Evolutionary conservation across 2,329 filamentous ascomycete species (phyloP).

Genomic region (Alternaria rosae): DNA sequence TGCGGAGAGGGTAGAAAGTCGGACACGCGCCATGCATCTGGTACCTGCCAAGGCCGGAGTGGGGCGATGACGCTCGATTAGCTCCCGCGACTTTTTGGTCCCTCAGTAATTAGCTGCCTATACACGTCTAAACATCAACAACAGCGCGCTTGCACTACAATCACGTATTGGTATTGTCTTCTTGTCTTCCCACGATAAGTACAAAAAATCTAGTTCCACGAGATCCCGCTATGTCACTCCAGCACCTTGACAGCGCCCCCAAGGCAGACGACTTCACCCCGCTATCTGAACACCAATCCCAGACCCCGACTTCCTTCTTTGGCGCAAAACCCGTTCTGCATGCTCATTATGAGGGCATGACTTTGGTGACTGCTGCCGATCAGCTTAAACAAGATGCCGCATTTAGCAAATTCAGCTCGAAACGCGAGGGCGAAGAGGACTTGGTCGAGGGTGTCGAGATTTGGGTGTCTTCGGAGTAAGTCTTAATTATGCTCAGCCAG

Average conservation of each 20-base stretch:
- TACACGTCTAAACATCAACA: background rate
- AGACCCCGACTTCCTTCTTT: constrained; percentile 76
- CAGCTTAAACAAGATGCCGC: constrained; percentile 61
- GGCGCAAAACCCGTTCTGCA: constrained; percentile 75
- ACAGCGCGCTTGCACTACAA: background rate
- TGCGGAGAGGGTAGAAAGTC: background rate
- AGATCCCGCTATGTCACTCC: constrained; percentile 43
- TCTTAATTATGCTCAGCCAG: background rate
- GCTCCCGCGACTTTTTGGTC: constrained; percentile 32
- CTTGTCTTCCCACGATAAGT: background rate
- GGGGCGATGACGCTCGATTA: constrained; percentile 23
- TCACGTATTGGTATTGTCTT: background rate
- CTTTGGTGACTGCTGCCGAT: constrained; percentile 64
- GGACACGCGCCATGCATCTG: background rate
- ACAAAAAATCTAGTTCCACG: too few relatives aligned
- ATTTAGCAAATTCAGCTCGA: constrained; percentile 54
- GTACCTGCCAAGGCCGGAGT: constrained; percentile 20
- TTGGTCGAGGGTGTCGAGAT: constrained; percentile 53
- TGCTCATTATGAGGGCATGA: constrained; percentile 64
- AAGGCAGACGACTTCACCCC: constrained; percentile 66
- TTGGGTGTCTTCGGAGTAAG: constrained; percentile 58
- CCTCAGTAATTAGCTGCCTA: constrained; percentile 5
- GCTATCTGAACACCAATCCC: constrained; percentile 72
- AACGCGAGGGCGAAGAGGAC: constrained; percentile 34
- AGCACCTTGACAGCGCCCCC: constrained; percentile 65